These are phyloP conservation scores for Leptographium wingfieldii DNA, from an alignment of 2,329 filamentous ascomycete genomes.

Conservation along the genomic window DNA sequence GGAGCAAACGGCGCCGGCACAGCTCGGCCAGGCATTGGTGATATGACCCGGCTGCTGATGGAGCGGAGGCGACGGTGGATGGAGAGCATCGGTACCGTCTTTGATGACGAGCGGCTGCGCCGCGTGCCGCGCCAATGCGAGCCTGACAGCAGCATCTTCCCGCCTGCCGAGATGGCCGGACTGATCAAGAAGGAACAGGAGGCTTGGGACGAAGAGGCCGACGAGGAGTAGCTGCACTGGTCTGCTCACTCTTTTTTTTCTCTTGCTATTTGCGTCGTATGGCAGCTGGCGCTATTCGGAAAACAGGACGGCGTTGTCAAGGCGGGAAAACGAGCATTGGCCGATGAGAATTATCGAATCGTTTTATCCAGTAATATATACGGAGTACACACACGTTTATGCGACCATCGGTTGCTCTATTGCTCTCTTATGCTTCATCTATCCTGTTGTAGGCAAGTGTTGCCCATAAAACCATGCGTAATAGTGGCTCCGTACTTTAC, in stretches of 20 bases:
- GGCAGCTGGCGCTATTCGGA: neutral
- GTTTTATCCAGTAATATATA: too few species aligned
- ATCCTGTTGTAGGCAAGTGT: too few species aligned
- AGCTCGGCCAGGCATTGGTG: slow-evolving; percentile 72
- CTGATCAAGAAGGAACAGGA: slow-evolving; percentile 66
- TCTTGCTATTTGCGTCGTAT: neutral
- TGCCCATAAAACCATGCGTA: neutral
- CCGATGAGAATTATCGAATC: neutral
- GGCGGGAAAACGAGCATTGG: too few species aligned
- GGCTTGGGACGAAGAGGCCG: slow-evolving; percentile 68
- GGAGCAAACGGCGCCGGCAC: slow-evolving; percentile 37
- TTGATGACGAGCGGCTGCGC: slow-evolving; percentile 67
- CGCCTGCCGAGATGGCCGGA: slow-evolving; percentile 56
- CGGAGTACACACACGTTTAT: too few species aligned
- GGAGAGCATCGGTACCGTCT: slow-evolving; percentile 79
- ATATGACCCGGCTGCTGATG: slow-evolving; percentile 85
- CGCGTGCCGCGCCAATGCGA: slow-evolving; percentile 57
- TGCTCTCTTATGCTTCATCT: too few species aligned
- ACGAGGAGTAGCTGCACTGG: slow-evolving; percentile 34
- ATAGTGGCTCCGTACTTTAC: neutral
- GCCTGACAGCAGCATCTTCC: slow-evolving; percentile 59
- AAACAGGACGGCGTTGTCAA: too few species aligned
- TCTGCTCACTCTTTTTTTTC: neutral
- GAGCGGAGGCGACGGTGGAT: slow-evolving; percentile 83
- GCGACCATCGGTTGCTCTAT: too few species aligned